Evolutionary conservation across 2,329 filamentous ascomycete species (phyloP).

Genomic region (Pseudocercospora macadamiae): DNA sequence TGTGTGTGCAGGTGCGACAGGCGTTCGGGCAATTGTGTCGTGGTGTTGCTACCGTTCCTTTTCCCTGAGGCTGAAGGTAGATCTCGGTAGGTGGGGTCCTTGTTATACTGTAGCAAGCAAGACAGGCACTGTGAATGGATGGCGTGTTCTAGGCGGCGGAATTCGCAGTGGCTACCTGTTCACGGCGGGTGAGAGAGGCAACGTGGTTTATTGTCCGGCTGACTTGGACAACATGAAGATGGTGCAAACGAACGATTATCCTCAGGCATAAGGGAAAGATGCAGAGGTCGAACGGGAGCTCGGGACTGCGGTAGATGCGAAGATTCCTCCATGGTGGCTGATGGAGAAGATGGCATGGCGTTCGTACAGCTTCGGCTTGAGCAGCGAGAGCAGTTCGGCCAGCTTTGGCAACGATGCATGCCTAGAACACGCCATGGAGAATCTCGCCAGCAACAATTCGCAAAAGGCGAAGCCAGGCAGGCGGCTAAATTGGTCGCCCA

Average conservation of each 20-base stretch:
- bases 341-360: background rate
- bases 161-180: background rate
- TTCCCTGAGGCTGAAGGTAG: slow-evolving; percentile 7
- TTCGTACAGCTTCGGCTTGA: background rate
- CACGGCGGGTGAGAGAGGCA: too few species aligned
- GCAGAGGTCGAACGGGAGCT: too few species aligned
- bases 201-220: background rate
- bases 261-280: too few species aligned
- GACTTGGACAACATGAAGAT: background rate
- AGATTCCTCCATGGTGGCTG: background rate
- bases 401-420: background rate
- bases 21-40: background rate
- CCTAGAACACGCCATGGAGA: slow-evolving; percentile 1
- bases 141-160: slow-evolving; percentile 1
- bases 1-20: too few species aligned
- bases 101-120: background rate
- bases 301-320: background rate
- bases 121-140: background rate
- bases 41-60: background rate
- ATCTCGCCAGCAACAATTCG: background rate
- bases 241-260: too few species aligned
- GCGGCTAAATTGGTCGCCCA: background rate
- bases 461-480: background rate
- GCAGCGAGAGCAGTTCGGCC: background rate
- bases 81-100: slow-evolving; percentile 1